Percentiles rank a stretch among this genome's conserved stretches.
Evolutionary conservation across 2,329 filamentous ascomycete species (phyloP).

Genomic region (Colletotrichum cereale): DNA sequence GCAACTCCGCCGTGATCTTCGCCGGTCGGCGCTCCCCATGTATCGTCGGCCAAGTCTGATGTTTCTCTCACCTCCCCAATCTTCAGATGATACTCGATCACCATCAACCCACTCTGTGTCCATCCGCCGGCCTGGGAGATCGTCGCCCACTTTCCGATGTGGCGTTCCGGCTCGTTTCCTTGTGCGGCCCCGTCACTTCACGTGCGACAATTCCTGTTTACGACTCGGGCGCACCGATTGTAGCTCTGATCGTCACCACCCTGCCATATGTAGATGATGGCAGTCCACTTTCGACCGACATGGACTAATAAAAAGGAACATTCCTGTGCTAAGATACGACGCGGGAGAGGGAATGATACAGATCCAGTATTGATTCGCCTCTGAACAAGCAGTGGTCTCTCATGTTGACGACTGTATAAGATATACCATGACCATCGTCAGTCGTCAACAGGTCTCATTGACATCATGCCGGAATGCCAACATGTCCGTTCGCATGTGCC

Average conservation of each 20-base stretch:
- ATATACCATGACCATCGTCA: neutral
- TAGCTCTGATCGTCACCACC: conserved; percentile 1
- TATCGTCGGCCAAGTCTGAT: conserved; percentile 11
- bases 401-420: neutral
- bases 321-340: neutral
- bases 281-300: neutral
- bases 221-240: neutral
- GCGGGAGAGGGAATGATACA: neutral
- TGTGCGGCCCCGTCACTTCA: neutral
- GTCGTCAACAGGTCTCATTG: neutral
- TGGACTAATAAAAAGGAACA: neutral
- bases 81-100: conserved; percentile 24
- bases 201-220: neutral
- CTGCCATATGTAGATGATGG: neutral
- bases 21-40: conserved; percentile 7
- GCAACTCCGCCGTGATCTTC: neutral
- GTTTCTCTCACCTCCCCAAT: neutral
- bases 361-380: neutral
- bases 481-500: neutral
- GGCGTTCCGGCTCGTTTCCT: neutral
- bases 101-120: neutral
- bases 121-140: conserved; percentile 9
- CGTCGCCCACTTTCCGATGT: conserved; percentile 22
- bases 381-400: neutral
- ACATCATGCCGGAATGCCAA: neutral